Evolutionary conservation across 1,284 basidiomycete species (phyloP), one percentile per base, ranked within the genome.

Genomic region (Chiua sp.): DNA sequence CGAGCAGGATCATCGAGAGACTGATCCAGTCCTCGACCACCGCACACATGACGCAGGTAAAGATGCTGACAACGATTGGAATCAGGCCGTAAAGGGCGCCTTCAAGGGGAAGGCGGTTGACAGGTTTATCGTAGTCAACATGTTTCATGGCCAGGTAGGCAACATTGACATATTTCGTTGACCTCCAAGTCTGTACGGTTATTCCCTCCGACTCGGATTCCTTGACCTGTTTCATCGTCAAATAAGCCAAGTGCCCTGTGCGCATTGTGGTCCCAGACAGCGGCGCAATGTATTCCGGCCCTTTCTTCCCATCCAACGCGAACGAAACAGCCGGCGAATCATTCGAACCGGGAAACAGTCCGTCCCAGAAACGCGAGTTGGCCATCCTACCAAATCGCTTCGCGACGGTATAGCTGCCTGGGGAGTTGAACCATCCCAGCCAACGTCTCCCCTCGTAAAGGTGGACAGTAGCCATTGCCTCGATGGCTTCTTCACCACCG

Each of bases 401-500:
- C 16, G 70, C 74, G 13, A 75, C 48, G 1, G 53, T 59, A 44
- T 72, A 74, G 51, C 71, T 68, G 18, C 73, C 73, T 4, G 73
- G 74, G 10, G 69, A 67, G 20, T 75, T 76, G 53, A 63, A 76
- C 75, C 75, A 75, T 5, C 73, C 73, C n/a, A 76, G 50, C 66
- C 65, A 75, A 7, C 62, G 68, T 46, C 67, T 65, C 5, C 63
- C 64, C 46, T 54, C 30, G 51, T 65, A 74, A 15, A 76, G 55
- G 33, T 71, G 67, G 35, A 76, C 62, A 8, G 68, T 69, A 12
- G 54, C 57, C 71, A 75, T 76, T 20, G 73, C 71, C 0, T 66
- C 62, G 39, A 75, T 60, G 6, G 71, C 75, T 53, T 74, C 71
- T 35, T 76, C 59, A 18, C 74, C 75, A 0, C 74, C 74, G 15